These are phyloP conservation scores for Candida caryicola DNA, from an alignment of 805 yeast genomes.

Conservation along the genomic window DNA sequence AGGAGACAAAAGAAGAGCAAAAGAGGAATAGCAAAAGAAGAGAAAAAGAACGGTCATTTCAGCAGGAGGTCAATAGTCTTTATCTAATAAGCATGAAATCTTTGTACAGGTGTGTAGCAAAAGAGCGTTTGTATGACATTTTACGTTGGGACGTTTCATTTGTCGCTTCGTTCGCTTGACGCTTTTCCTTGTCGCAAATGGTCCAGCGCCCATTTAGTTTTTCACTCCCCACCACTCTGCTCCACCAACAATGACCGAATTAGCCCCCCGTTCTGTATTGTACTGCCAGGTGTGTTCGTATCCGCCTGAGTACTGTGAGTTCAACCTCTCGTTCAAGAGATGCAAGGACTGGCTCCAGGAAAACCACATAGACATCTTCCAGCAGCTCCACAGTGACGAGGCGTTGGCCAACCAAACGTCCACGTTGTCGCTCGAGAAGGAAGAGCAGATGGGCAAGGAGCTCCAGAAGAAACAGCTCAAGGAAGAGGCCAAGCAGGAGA, in stretches of 20 bases:
- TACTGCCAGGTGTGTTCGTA: conserved; percentile 80
- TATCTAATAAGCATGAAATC: too few species aligned
- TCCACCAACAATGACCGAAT: conserved; percentile 24
- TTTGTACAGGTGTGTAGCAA: too few species aligned
- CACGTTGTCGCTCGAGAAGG: conserved; percentile 69
- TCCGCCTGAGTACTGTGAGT: conserved; percentile 93
- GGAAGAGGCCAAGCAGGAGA: conserved; percentile 79
- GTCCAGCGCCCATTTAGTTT: too few species aligned
- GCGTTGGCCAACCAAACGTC: conserved; percentile 56
- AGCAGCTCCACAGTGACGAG: conserved; percentile 58
- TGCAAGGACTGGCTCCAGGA: conserved; percentile 81
- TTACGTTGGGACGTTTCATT: too few species aligned
- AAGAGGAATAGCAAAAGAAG: too few species aligned
- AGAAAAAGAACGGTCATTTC: too few species aligned
- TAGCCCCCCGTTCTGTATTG: conserved; percentile 37
- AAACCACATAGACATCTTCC: conserved; percentile 54
- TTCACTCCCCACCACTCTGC: too few species aligned
- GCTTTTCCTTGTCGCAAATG: too few species aligned
- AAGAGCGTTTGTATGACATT: too few species aligned
- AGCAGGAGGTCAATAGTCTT: too few species aligned
- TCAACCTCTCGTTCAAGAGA: conserved; percentile 74
- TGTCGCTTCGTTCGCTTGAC: too few species aligned
- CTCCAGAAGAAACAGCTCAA: conserved; percentile 81
- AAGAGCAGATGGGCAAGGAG: conserved; percentile 78
- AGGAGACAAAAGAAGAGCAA: too few species aligned